Evolutionary conservation across 441 rosid genomes (phyloP).

Genomic region (Gossypium davidsonii): DNA sequence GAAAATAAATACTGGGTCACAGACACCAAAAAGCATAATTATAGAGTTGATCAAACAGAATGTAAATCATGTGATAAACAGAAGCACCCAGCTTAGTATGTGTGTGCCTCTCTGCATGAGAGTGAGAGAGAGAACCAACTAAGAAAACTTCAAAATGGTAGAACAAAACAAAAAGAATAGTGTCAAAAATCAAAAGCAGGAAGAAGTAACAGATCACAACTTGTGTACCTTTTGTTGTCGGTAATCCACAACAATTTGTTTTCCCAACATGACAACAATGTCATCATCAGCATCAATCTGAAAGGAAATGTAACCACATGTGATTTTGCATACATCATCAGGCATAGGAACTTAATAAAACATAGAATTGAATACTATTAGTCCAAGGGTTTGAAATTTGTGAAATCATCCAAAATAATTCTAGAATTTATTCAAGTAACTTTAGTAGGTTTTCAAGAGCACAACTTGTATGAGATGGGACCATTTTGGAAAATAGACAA

Average conservation of each 20-base stretch:
- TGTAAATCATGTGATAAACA: background rate
- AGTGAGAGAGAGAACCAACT: background rate
- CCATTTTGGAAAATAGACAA: background rate
- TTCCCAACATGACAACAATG: constrained; percentile 58
- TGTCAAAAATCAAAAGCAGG: background rate
- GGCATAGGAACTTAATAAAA: background rate
- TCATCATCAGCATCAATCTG: constrained; percentile 87
- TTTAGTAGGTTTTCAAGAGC: background rate
- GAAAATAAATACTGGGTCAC: background rate
- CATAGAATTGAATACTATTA: background rate
- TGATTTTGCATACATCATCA: background rate
- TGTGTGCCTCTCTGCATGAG: no score
- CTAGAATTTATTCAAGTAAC: background rate
- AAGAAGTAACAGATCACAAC: background rate
- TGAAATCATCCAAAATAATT: background rate
- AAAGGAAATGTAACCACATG: constrained; percentile 15
- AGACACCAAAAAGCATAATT: background rate
- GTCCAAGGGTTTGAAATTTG: background rate
- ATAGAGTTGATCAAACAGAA: background rate
- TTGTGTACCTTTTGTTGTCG: constrained; percentile 67
- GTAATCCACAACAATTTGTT: constrained; percentile 66
- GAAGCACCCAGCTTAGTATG: background rate
- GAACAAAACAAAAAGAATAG: background rate
- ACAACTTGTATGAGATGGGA: background rate
- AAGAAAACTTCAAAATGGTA: background rate